phyloP scores from a whole-genome alignment of 1,284 basidiomycete species.

The Boletus mariae region DNA sequence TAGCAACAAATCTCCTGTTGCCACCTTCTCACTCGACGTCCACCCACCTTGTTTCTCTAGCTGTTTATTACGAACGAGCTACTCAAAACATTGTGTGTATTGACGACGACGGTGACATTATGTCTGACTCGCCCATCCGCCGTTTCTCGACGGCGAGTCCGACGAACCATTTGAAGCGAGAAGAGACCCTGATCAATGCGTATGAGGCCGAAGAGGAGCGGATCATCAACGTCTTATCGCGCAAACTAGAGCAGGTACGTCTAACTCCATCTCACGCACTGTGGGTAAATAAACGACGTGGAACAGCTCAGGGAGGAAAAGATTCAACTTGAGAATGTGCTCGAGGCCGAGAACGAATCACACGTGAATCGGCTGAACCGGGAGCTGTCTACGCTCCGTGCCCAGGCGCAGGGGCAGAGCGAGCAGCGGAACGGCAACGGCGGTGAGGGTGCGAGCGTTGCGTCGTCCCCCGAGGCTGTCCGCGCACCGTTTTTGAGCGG shows the following conservation, averaged over 20 bases:
- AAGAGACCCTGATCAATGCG: slow-evolving; percentile 77
- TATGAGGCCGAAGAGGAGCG: slow-evolving; percentile 86
- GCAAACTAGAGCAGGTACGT: slow-evolving; percentile 74
- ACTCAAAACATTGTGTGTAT: background rate
- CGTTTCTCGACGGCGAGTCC: slow-evolving; percentile 54
- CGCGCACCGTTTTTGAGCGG: slow-evolving; percentile 30
- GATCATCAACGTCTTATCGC: slow-evolving; percentile 74
- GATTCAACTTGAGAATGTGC: slow-evolving; percentile 72
- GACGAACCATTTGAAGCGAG: slow-evolving; percentile 46
- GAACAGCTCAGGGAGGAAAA: slow-evolving; percentile 66
- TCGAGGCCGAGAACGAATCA: slow-evolving; percentile 76
- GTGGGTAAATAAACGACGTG: background rate
- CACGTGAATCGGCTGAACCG: slow-evolving; percentile 72
- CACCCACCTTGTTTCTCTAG: background rate
- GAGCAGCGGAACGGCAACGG: slow-evolving; percentile 10
- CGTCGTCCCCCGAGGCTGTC: slow-evolving; percentile 33
- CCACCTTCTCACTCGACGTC: background rate
- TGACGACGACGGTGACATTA: slow-evolving; percentile 19
- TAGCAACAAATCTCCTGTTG: slow-evolving; percentile 3
- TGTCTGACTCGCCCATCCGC: slow-evolving; percentile 62
- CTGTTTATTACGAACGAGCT: background rate
- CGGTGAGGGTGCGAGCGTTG: slow-evolving; percentile 30
- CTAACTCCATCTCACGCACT: background rate
- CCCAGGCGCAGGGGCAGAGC: slow-evolving; percentile 34
- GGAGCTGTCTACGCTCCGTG: slow-evolving; percentile 62